Evolutionary conservation across 345 rosid genomes (phyloP).

Genomic region (Eucalyptus marginata): DNA sequence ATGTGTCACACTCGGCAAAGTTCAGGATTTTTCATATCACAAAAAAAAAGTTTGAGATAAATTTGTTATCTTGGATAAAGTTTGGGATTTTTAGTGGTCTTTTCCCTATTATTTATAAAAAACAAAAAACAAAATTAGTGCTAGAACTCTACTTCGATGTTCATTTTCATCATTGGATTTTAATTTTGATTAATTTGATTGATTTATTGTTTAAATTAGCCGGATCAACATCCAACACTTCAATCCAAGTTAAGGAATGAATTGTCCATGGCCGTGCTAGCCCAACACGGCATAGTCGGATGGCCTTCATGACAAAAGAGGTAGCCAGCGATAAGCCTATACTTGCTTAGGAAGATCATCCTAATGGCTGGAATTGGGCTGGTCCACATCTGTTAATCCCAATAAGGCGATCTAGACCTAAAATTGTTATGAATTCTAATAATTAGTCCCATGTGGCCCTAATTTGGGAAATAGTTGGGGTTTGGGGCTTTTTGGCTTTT

Average conservation of each 20-base stretch:
- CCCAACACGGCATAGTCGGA: rapidly evolving
- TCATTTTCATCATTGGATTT: not conserved
- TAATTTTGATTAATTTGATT: not conserved
- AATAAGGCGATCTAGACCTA: not conserved
- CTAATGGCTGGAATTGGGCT: not conserved
- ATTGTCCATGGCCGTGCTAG: not conserved
- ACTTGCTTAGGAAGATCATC: not conserved
- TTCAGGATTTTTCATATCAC: too few relatives aligned
- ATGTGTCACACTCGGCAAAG: too few relatives aligned
- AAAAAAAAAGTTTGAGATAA: too few relatives aligned
- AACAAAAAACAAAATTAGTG: not conserved
- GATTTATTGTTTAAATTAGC: not conserved
- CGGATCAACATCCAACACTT: rapidly evolving
- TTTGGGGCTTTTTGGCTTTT: not conserved
- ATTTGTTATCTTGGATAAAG: too few relatives aligned
- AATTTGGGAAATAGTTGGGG: not conserved
- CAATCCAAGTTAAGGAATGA: not conserved
- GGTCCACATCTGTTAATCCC: not conserved
- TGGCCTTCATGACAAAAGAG: not conserved
- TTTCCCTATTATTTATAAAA: not conserved
- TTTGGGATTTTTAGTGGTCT: too few relatives aligned
- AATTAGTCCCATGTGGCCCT: not conserved
- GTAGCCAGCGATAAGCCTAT: not conserved
- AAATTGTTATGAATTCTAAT: not conserved
- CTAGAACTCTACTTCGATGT: not conserved